Evolutionary conservation across 75 land plant genomes (phyloP).

Genomic region (Gnetum montanum): DNA sequence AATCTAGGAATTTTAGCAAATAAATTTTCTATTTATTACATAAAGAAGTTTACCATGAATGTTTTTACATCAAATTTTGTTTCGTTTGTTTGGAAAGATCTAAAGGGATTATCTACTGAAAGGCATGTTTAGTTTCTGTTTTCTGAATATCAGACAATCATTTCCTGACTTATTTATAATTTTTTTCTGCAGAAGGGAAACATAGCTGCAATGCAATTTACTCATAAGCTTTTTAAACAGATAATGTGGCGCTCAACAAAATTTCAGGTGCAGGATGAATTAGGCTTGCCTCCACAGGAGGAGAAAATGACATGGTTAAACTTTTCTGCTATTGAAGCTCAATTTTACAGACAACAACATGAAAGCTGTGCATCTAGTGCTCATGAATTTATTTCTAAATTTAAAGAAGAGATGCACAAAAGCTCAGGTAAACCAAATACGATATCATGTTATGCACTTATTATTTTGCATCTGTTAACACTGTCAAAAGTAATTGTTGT

Average conservation of each 20-base stretch:
- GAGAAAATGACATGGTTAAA: slow-evolving; percentile 74
- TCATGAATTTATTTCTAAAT: slow-evolving; percentile 53
- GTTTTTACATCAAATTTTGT: too few species aligned
- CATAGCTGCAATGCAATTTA: slow-evolving; percentile 53
- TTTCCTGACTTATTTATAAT: not conserved
- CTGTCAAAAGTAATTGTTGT: too few species aligned
- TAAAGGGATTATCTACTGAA: not conserved
- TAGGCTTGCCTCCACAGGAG: slow-evolving; percentile 88
- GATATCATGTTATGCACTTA: not conserved
- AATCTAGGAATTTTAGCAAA: too few species aligned
- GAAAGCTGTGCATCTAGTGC: slow-evolving; percentile 75
- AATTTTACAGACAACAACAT: slow-evolving; percentile 91
- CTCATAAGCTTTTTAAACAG: slow-evolving; percentile 64
- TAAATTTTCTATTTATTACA: too few species aligned
- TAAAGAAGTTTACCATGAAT: too few species aligned
- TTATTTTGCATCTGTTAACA: too few species aligned
- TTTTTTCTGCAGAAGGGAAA: slow-evolving; percentile 49
- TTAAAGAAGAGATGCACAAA: slow-evolving; percentile 26
- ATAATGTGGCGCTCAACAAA: slow-evolving; percentile 98
- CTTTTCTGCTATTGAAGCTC: slow-evolving; percentile 88
- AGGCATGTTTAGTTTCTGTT: not conserved
- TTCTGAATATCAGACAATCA: not conserved
- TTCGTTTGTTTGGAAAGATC: too few species aligned
- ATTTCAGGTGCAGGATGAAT: slow-evolving; percentile 66
- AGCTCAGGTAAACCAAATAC: slow-evolving; percentile 6